These are phyloP conservation scores for Bipolaris victoriae DNA, from an alignment of 2,329 filamentous ascomycete species.

Conservation along the genomic window DNA sequence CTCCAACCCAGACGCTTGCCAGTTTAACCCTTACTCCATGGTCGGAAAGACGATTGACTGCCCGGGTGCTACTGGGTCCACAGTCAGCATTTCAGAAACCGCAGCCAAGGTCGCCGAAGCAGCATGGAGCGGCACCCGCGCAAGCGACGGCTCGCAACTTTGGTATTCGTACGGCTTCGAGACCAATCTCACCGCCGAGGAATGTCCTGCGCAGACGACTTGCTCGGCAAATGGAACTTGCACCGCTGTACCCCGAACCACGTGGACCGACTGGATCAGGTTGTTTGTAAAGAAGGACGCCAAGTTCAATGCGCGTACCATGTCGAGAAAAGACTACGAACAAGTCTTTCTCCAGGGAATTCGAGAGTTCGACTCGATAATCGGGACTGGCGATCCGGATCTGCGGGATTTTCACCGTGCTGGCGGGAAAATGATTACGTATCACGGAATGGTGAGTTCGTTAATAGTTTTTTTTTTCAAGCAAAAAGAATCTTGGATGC, in stretches of 20 bases:
- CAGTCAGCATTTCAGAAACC: conserved; percentile 7
- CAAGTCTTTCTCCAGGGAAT: not conserved
- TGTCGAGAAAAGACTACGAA: not conserved
- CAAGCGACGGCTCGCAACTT: conserved; percentile 21
- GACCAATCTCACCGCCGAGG: conserved; percentile 15
- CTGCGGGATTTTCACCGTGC: conserved; percentile 22
- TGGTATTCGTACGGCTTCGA: conserved; percentile 22
- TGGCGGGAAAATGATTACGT: conserved; percentile 36
- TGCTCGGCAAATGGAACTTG: conserved; percentile 19
- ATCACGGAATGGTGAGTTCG: conserved; percentile 24
- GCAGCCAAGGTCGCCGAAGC: conserved; percentile 24
- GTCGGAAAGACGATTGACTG: conserved; percentile 23
- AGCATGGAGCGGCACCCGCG: conserved; percentile 23
- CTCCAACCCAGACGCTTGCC: conserved; percentile 26
- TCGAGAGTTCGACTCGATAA: conserved; percentile 20
- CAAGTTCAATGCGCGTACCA: conserved; percentile 2
- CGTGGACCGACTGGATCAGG: conserved; percentile 6
- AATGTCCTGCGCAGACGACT: conserved; percentile 15
- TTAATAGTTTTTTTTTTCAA: no score
- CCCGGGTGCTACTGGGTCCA: not conserved
- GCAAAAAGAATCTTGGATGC: no score
- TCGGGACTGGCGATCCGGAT: conserved; percentile 24
- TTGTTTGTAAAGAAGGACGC: conserved; percentile 24
- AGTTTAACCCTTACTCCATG: conserved; percentile 28
- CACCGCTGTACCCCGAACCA: not conserved